phyloP scores from a whole-genome alignment of 1,284 basidiomycete genomes.

The Cryptococcus depauperatus region DNA sequence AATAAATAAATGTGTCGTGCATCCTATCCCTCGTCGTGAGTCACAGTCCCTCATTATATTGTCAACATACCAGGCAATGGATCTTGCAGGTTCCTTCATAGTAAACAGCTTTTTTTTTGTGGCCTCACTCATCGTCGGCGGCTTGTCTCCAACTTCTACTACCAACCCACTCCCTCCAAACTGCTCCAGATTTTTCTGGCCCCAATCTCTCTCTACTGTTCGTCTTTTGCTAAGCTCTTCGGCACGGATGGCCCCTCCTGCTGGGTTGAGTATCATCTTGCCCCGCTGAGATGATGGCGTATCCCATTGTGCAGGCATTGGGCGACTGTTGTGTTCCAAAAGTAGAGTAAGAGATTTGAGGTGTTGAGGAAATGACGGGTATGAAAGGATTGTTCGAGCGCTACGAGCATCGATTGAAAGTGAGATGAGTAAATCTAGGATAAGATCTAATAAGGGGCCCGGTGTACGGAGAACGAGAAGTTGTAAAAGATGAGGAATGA shows the following conservation, averaged over 20 bases:
- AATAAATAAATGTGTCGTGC: conserved; percentile 42
- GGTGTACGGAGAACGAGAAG: conserved; percentile 30
- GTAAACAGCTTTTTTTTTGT: conserved; percentile 26
- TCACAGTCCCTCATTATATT: background rate
- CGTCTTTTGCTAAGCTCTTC: conserved; percentile 24
- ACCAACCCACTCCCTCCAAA: conserved; percentile 16
- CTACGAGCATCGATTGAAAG: conserved; percentile 20
- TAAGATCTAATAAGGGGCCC: conserved; percentile 28
- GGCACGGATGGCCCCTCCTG: conserved; percentile 15
- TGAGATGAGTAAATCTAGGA: conserved; percentile 35
- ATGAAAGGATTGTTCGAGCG: conserved; percentile 25
- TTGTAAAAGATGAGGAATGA: conserved; percentile 31
- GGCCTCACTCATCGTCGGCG: conserved; percentile 19
- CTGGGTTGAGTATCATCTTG: conserved; percentile 29
- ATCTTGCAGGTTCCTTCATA: conserved; percentile 36
- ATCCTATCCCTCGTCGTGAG: conserved; percentile 30
- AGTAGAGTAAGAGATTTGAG: conserved; percentile 27
- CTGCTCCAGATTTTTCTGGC: conserved; percentile 26
- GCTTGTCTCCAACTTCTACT: conserved; percentile 28
- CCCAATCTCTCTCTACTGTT: conserved; percentile 24
- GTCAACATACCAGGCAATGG: conserved; percentile 32
- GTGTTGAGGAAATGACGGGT: conserved; percentile 22
- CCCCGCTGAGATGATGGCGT: conserved; percentile 12
- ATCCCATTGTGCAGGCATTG: conserved; percentile 15
- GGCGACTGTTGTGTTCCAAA: conserved; percentile 22